Evolutionary conservation across 768 basidiomycete genomes (phyloP), one percentile per base, ranked within the genome.

Genomic region (Mrakia hoshinonis): DNA sequence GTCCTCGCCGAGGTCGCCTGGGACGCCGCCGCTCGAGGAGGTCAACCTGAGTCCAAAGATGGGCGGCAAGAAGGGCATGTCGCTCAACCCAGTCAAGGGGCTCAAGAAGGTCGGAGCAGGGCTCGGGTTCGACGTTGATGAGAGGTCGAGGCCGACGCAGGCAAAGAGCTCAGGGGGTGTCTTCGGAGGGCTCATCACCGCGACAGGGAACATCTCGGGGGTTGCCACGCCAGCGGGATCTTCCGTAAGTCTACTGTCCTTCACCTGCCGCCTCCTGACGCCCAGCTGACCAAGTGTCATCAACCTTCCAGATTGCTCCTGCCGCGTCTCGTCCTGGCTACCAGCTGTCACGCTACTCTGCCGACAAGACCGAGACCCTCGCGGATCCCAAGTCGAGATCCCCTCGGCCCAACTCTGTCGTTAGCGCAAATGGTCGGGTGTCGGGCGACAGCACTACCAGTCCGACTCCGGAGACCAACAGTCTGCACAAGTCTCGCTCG

Each of bases 181-280:
- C 1, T 83, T 88, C 71, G 89, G 87, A 0, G 84, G 88, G 4
- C 83, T 92, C 46, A 86, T 92, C 26, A 85, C 87, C 9, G 85
- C 86, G 69, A 86, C 89, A 0, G 86, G 85, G 3, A 85, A 86
- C 61, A 79, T 91, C 10, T 81, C 83, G 1, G 89, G 87, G 22
- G 83, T 83, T 3, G 85, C 86, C 9, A 84, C 86, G 0, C 88
- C 88, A 0, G 74, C 75, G 12, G 79, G 82, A 20, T 39, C 74
- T 0, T 51, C 62, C 0, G 71, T 77, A 24, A 2, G 68, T 51
- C 34, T 24, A 34, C 46, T 72, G 3, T 58, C 74, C 3, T 46
- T 55, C 18, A 5, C 10, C 4, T 20, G 12, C n/a, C n/a, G 7
- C 2, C 18, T 34, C 46, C 31, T 47, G 77, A 77, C 58, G n/a